These are phyloP conservation scores for Paraleonurus japonicus DNA, from an alignment of 257 asterid species.

Conservation along the genomic window DNA sequence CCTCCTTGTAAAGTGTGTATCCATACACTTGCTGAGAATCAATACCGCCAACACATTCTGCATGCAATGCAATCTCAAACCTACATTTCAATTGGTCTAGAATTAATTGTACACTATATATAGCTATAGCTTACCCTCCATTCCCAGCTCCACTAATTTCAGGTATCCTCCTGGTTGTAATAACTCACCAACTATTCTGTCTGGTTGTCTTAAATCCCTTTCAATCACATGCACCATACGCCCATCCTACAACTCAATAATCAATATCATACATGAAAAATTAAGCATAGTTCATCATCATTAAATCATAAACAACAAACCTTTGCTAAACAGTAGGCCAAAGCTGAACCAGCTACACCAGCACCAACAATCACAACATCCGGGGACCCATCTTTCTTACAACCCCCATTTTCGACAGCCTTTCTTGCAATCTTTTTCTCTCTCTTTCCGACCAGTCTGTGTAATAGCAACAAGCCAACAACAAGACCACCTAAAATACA, in stretches of 20 bases:
- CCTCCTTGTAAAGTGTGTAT: conserved; percentile 47
- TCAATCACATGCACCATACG: conserved; percentile 50
- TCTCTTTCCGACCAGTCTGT: conserved; percentile 20
- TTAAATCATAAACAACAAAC: conserved; percentile 8
- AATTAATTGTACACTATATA: neutral
- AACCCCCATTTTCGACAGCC: neutral
- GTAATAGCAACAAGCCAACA: conserved; percentile 26
- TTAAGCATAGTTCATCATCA: no score
- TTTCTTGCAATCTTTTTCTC: neutral
- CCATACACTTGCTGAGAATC: conserved; percentile 49
- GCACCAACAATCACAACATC: conserved; percentile 55
- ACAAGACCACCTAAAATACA: conserved; percentile 31
- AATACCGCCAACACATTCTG: conserved; percentile 48
- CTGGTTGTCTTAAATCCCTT: conserved; percentile 51
- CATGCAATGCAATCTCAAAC: no score
- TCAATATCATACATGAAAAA: neutral
- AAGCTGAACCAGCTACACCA: conserved; percentile 58
- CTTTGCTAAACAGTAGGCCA: conserved; percentile 59
- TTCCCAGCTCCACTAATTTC: conserved; percentile 46
- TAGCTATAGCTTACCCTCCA: conserved; percentile 38
- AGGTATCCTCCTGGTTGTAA: conserved; percentile 60
- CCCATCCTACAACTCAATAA: conserved; percentile 34
- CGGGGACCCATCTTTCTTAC: conserved; percentile 34
- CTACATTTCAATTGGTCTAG: no score
- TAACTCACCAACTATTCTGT: conserved; percentile 55